Base-by-base conservation (phyloP, 2,329 filamentous ascomycete genomes). In the Coniochaeta sp. region DNA sequence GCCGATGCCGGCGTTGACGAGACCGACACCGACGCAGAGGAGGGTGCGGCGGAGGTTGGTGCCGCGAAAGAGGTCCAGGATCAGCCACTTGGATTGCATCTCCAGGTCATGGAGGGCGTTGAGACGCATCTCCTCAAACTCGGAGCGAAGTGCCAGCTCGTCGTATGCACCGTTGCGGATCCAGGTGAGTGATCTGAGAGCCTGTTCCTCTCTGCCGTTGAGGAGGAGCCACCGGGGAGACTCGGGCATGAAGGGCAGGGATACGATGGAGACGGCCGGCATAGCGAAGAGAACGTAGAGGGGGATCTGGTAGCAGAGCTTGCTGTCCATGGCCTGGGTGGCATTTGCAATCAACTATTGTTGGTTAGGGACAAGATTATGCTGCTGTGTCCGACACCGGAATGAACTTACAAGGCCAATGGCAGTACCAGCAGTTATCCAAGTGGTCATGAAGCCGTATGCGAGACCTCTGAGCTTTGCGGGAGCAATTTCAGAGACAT, bases 161-260 rank as follows among this genome's bases (percentile, higher is more conserved):
- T 62, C 54, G 58, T 62, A 62, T 19, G 60, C 60, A 5, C 60
- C 60, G 43, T 62, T 62, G 24, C 58, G 60, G 55, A 62, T 59
- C 58, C 58, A 62, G 22, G 40, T 58, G 6, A 62, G 58, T 1
- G 58, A 34, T 58, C 60, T 62, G 5, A 59, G 17, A 6, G 60
- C 58, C 43, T 62, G 38, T 14, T 59, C 58, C 12, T 59, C 60
- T 40, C 38, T 54, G 43, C 60, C 60, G 16, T 60, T 31, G 34
- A 59, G 58, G n/a, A 62, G 24, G 26, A 54, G 50, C 50, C 50
- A 54, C n/a, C 60, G 58, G 36, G 60, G 62, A 38, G 59, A 59
- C 60, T 63, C 62, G 50, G 58, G 60, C 36, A 63, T 31, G 59
- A 61, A 63, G 54, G 44, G 40, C 14, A 61, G 22, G 33, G 58